Base-by-base conservation (phyloP, 2,329 filamentous ascomycete genomes). In the Celoporthe dispersa region DNA sequence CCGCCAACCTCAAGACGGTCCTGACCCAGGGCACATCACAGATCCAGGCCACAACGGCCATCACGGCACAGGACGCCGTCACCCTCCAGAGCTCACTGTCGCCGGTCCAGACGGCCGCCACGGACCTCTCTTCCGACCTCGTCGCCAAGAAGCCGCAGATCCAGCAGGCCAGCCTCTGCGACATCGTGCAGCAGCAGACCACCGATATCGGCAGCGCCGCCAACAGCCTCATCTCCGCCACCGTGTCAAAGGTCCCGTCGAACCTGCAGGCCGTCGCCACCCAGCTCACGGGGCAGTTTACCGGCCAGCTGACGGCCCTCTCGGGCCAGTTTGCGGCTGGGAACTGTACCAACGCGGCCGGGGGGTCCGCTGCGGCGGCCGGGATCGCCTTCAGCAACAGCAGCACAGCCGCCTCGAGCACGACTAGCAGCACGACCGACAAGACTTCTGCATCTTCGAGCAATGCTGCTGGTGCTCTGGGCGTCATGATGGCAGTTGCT, bases 241-340 rank as follows among this genome's bases (percentile, higher is more conserved):
- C 78, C 51, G 75, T 79, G 28, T 35, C 37, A 65, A 79, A 79
- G 75, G 75, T 79, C 1, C 78, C 78, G 39, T 65, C 71, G 25
- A 74, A 71, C 9, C 75, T 75, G 22, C 78, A 78, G 73, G 41
- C 62, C 31, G 73, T 79, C 60, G 78, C 78, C 61, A 35, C 69
- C 59, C 64, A 70, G 65, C 75, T 79, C 19, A 75, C 77, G 14
- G 64, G 63, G 3, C 70, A 73, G 62, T 74, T 79, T 60, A 74
- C 73, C 48, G 57, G 73, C 53, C 72, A 74, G 41, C 73, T 79
- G 11, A 28, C 60, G 62, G 71, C 75, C n/a, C 73, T 74, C 57
- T 71, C 76, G 68, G 65, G 62, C 25, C 71, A 73, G 68, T 79
- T 79, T 67, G 74, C 72, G 51, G 62, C 75, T n/a, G 67, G 69